phyloP scores from a whole-genome alignment of 208 protist species.

The Crithidia bombi region DNA sequence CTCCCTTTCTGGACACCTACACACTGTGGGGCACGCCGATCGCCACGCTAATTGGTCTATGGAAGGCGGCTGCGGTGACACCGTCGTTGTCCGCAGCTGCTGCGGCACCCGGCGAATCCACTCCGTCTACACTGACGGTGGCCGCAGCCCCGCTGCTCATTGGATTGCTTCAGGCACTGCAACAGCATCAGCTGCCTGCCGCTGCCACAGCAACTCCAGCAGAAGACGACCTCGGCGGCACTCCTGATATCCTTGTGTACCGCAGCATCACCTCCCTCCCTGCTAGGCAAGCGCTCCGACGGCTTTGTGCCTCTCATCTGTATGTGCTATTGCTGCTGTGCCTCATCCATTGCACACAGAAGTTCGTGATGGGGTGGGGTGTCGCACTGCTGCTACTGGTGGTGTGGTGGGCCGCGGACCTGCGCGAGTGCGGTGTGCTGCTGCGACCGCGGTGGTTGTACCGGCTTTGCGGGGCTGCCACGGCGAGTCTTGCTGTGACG shows the following conservation, averaged over 20 bases:
- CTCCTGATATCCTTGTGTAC: neutral
- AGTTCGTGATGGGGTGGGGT: slow-evolving; percentile 17
- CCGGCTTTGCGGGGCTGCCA: slow-evolving; percentile 4
- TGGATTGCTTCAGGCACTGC: slow-evolving; percentile 18
- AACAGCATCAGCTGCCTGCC: neutral
- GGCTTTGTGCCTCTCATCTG: slow-evolving; percentile 21
- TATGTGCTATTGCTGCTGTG: slow-evolving; percentile 22
- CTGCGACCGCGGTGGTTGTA: slow-evolving; percentile 24
- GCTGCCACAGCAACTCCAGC: neutral
- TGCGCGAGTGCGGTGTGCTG: slow-evolving; percentile 28
- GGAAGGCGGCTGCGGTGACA: neutral
- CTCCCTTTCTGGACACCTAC: slow-evolving; percentile 16
- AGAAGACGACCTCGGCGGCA: neutral
- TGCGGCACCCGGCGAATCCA: neutral
- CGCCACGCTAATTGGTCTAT: slow-evolving; percentile 27
- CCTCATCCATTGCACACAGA: slow-evolving; percentile 18
- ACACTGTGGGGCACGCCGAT: slow-evolving; percentile 20
- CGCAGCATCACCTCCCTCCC: neutral
- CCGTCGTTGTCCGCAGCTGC: neutral
- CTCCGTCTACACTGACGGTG: slow-evolving; percentile 22
- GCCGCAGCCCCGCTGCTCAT: slow-evolving; percentile 30
- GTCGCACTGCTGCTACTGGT: slow-evolving; percentile 9
- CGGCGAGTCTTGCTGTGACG: slow-evolving; percentile 7
- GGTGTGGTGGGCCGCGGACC: slow-evolving; percentile 22
- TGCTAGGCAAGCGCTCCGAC: neutral